Conservation (phyloP, 1,284 basidiomycete genomes). For the Baeospora myosura region DNA sequence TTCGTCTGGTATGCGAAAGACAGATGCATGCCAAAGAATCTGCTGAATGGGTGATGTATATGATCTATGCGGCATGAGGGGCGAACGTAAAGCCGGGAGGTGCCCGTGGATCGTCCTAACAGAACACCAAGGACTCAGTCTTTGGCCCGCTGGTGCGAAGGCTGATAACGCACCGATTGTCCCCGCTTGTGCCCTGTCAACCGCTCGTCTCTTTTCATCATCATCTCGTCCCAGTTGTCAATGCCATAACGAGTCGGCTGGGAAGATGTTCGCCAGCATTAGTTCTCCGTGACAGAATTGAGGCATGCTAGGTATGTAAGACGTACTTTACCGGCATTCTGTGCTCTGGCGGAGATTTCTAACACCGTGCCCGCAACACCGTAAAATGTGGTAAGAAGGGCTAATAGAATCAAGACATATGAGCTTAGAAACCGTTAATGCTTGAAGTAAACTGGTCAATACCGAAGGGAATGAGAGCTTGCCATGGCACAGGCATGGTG, state of each 20-base stretch:
- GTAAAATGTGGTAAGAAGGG: constrained; percentile 83
- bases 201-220: constrained; percentile 86
- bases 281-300: not conserved
- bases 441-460: constrained; percentile 8
- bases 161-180: constrained; percentile 59
- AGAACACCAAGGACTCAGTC: constrained; percentile 1
- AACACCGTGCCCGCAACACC: constrained; percentile 81
- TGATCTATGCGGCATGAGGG: no score
- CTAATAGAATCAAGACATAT: constrained; percentile 38
- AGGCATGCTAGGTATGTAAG: not conserved
- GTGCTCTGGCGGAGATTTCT: constrained; percentile 66
- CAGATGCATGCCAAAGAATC: constrained; percentile 71
- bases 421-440: constrained; percentile 7
- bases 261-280: constrained; percentile 1
- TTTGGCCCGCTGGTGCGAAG: not conserved
- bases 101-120: constrained; percentile 64
- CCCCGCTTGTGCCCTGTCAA: constrained; percentile 85
- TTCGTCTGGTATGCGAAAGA: constrained; percentile 53
- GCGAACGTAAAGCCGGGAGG: constrained; percentile 71
- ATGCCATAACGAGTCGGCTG: constrained; percentile 80
- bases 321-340: constrained; percentile 86
- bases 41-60: no score
- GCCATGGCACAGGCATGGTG: constrained; percentile 88
- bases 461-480: constrained; percentile 93
- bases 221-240: constrained; percentile 89